Percentiles rank a stretch among this genome's conserved stretches.
Evolutionary conservation across 2,329 filamentous ascomycete species (phyloP).

Genomic region (Trichoderma citrinoviride): DNA sequence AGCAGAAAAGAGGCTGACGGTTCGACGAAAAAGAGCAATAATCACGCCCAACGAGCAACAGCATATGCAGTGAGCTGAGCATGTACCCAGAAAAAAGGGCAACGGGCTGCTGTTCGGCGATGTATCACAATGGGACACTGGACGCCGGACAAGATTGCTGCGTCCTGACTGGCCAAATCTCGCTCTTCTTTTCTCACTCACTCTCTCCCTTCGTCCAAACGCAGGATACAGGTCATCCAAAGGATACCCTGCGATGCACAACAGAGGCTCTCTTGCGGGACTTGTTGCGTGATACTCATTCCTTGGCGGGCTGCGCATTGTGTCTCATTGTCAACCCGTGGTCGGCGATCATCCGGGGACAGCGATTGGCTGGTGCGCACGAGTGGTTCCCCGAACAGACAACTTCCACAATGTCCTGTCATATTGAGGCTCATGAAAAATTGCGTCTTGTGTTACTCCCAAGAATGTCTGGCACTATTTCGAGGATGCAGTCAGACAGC

Average conservation of each 20-base stretch:
- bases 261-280: neutral
- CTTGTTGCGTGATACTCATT: neutral
- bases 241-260: neutral
- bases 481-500: neutral
- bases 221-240: slow-evolving; percentile 1
- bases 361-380: slow-evolving; percentile 5
- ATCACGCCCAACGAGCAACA: neutral
- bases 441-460: neutral
- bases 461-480: neutral
- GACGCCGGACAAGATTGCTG: neutral
- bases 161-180: neutral
- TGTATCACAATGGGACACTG: neutral
- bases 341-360: slow-evolving; percentile 11
- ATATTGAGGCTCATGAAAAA: neutral
- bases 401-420: neutral
- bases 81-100: neutral
- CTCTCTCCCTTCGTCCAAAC: neutral
- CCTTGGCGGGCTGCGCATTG: neutral
- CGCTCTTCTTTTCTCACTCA: neutral
- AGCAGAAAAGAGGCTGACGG: neutral
- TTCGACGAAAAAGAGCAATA: neutral
- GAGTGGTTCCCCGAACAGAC: slow-evolving; percentile 2
- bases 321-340: slow-evolving; percentile 1
- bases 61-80: neutral
- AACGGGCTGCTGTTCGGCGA: neutral